These are phyloP conservation scores for Hanseniaspora gamundiae DNA, from an alignment of 1,139 yeast genomes.

Conservation along the genomic window DNA sequence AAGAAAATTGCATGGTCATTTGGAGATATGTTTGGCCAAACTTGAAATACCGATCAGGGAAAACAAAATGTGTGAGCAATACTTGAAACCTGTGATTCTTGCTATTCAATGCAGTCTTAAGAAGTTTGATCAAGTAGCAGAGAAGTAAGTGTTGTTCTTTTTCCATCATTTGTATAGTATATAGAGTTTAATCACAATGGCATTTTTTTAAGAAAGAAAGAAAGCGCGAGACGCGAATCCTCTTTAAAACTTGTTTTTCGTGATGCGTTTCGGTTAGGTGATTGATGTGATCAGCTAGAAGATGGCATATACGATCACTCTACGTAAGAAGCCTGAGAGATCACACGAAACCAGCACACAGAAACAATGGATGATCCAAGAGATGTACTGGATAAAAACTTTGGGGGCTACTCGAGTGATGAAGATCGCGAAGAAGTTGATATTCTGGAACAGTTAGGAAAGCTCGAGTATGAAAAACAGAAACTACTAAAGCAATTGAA, in stretches of 20 bases:
- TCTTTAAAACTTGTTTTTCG: neutral
- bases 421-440: conserved; percentile 13
- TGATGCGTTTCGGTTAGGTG: too few species aligned
- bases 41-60: conserved; percentile 2
- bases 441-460: conserved; percentile 17
- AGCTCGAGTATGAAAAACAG: conserved; percentile 17
- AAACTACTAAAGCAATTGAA: conserved; percentile 16
- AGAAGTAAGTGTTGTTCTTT: neutral
- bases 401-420: neutral
- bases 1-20: conserved; percentile 34
- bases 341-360: too few species aligned
- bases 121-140: conserved; percentile 5
- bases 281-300: too few species aligned
- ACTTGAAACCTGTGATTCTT: conserved; percentile 4
- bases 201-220: neutral
- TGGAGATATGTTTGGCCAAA: conserved; percentile 30
- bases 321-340: too few species aligned
- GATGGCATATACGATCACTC: too few species aligned
- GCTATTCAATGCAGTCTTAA: conserved; percentile 6
- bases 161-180: neutral
- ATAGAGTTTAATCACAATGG: neutral
- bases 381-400: conserved; percentile 1
- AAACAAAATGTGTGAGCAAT: neutral
- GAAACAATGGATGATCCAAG: conserved; percentile 5
- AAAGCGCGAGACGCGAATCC: too few species aligned